These are phyloP conservation scores for Saksenaea vasiformis DNA, from an alignment of 371 early-diverging fungal genomes.

Conservation along the genomic window DNA sequence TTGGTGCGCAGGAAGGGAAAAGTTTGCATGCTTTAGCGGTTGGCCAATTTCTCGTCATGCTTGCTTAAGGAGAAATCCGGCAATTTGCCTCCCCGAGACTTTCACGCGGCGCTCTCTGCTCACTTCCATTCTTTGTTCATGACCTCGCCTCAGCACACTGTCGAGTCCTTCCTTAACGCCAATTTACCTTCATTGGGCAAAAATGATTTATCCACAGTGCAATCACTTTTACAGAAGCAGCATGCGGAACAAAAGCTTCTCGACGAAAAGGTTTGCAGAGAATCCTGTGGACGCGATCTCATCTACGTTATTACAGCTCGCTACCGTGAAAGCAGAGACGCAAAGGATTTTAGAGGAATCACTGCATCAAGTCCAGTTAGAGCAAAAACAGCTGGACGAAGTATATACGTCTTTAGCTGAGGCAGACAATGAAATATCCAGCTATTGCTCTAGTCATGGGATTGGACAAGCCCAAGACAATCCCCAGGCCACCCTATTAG, in stretches of 20 bases:
- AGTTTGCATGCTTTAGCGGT: no score
- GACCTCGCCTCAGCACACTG: neutral
- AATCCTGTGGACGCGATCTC: neutral
- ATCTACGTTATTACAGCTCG: neutral
- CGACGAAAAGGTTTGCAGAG: slow-evolving; percentile 20
- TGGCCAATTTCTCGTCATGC: no score
- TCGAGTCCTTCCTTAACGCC: neutral
- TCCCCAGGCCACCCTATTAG: slow-evolving; percentile 9
- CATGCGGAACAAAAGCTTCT: slow-evolving; percentile 17
- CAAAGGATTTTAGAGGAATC: neutral
- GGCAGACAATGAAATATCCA: slow-evolving; percentile 13
- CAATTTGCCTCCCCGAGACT: neutral
- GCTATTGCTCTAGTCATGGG: slow-evolving; percentile 8
- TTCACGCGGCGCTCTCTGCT: neutral
- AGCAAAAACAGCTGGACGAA: slow-evolving; percentile 12
- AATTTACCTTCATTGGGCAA: neutral
- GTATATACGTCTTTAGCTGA: slow-evolving; percentile 10
- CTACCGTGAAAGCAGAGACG: slow-evolving; percentile 7
- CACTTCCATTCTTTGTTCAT: neutral
- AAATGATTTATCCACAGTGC: neutral
- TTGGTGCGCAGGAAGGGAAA: no score
- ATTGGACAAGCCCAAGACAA: slow-evolving; percentile 1
- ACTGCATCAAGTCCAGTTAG: neutral
- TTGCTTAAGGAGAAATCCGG: no score
- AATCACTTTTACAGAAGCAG: neutral